Conservation (phyloP, 1,284 basidiomycete genomes). For the Naganishia liquefaciens region DNA sequence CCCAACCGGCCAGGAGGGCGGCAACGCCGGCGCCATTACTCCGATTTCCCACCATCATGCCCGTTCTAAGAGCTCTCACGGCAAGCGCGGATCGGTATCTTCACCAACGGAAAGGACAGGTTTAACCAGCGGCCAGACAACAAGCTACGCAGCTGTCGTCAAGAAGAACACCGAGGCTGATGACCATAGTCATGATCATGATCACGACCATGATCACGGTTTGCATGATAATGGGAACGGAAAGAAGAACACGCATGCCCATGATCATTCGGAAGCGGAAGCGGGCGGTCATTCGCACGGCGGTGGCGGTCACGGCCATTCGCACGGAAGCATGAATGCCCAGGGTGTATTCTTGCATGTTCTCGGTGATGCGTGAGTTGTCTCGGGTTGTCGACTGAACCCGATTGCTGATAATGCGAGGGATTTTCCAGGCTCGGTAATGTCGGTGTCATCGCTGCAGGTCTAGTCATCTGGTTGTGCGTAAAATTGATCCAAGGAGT, state of each 20-base stretch:
- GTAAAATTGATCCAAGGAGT: conserved; percentile 31
- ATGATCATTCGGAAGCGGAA: conserved; percentile 39
- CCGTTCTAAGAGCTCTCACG: conserved; percentile 21
- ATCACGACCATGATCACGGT: conserved; percentile 29
- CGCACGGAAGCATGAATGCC: conserved; percentile 93
- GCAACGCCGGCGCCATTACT: background rate
- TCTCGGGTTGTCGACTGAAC: too few species aligned
- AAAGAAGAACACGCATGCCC: conserved; percentile 21
- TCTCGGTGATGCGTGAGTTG: conserved; percentile 76
- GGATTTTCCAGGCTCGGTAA: conserved; percentile 67
- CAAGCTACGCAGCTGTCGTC: conserved; percentile 13
- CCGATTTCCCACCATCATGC: conserved; percentile 30
- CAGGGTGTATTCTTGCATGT: conserved; percentile 91
- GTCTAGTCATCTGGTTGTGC: conserved; percentile 83
- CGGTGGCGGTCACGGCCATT: conserved; percentile 56
- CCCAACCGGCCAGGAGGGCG: conserved; percentile 5
- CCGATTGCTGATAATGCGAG: background rate
- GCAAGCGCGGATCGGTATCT: conserved; percentile 7
- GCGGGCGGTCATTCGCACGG: conserved; percentile 35
- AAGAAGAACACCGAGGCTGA: conserved; percentile 34
- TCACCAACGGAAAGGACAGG: conserved; percentile 10
- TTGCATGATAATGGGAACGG: conserved; percentile 27
- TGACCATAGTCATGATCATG: conserved; percentile 37
- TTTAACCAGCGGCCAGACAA: background rate
- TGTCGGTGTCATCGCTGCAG: conserved; percentile 93